Percentiles rank a stretch among this genome's conserved stretches.
Evolutionary conservation across 345 rosid species (phyloP).

Genomic region (Erodium maritimum): DNA sequence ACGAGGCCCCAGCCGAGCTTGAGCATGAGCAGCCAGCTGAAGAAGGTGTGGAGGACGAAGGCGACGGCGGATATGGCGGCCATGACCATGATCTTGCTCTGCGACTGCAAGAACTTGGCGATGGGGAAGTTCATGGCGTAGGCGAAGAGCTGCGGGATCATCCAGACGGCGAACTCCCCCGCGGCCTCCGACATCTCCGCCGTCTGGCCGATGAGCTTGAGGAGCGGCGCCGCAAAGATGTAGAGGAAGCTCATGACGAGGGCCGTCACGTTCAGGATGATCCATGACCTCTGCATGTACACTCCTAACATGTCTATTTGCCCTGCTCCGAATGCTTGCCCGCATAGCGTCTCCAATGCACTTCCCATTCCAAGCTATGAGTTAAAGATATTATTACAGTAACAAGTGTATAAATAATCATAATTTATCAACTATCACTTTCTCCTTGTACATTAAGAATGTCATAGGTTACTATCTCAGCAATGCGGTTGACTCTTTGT

Average conservation of each 20-base stretch:
- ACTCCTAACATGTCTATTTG: conserved; percentile 73
- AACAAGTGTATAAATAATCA: too few relatives aligned
- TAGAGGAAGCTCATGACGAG: conserved; percentile 36
- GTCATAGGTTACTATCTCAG: too few relatives aligned
- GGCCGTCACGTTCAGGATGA: conserved; percentile 18
- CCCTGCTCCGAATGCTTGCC: conserved; percentile 88
- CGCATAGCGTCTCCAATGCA: conserved; percentile 84
- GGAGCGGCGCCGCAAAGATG: conserved; percentile 46
- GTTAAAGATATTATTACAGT: too few relatives aligned
- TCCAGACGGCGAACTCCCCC: conserved; percentile 49
- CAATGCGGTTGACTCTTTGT: too few relatives aligned
- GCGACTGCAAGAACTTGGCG: too few relatives aligned
- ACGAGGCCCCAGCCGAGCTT: conserved; percentile 25
- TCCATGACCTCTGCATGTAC: conserved; percentile 52
- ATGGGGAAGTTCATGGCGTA: too few relatives aligned
- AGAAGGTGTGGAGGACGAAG: conserved; percentile 34
- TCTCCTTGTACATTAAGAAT: too few relatives aligned
- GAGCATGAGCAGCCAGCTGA: conserved; percentile 51
- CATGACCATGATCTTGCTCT: conserved; percentile 41
- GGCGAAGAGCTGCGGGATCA: conserved; percentile 60
- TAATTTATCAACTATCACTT: too few relatives aligned
- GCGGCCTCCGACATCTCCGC: conserved; percentile 45
- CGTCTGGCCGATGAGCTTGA: conserved; percentile 54
- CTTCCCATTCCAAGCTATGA: conserved; percentile 86
- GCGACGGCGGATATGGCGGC: conserved; percentile 42